Evolutionary conservation across 345 rosid genomes (phyloP), one percentile per base, ranked within the genome.

Genomic region (Boechera stricta): DNA sequence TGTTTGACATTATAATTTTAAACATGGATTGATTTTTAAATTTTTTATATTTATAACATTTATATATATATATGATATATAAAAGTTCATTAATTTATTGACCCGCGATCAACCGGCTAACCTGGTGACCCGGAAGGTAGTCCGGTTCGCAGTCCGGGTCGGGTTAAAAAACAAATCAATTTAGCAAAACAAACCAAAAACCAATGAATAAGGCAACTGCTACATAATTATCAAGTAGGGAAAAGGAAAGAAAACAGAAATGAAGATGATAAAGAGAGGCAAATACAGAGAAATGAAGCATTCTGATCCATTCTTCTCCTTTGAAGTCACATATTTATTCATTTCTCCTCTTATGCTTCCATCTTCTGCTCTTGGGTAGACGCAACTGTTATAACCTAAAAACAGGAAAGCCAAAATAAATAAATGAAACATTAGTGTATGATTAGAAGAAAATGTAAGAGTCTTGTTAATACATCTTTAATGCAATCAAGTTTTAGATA

Each of bases 361-460:
- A 53, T 61, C 65, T 67, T 86, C 83, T 68, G 85, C 89, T 72
- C 88, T 80, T 38, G 88, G 85, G 76, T 88, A 90, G 32, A 67
- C 41, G 69, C 93, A 90, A 32, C 76, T 86, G 59, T 41, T 78
- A 71, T 88, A 90, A 82, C 93, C 96, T 90, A 58, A n/a, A 31
- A 53, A 12, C 12, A 66, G 1, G 4, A 49, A 47, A 35, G 4
- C 48, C 38, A 69, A 47, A 38, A 21, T 4, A 11, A 64, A 8
- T 0, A 5, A 33, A 32, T n/a, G 1, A 35, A 31, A n/a, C 18
- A 4, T 39, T 16, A 18, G 26, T 52, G 32, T 24, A 4, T 38
- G 42, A 33, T 4, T 57, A 33, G 1, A 67, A 6, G 18, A 51
- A 71, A 29, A 28, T 36, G 16, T 51, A 53, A 28, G 21, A n/a